A percentile compares a stretch with the other conserved stretches of the same genome.
Conservation (phyloP, 148 eudicot species). For the Linanthus parryae region DNA sequence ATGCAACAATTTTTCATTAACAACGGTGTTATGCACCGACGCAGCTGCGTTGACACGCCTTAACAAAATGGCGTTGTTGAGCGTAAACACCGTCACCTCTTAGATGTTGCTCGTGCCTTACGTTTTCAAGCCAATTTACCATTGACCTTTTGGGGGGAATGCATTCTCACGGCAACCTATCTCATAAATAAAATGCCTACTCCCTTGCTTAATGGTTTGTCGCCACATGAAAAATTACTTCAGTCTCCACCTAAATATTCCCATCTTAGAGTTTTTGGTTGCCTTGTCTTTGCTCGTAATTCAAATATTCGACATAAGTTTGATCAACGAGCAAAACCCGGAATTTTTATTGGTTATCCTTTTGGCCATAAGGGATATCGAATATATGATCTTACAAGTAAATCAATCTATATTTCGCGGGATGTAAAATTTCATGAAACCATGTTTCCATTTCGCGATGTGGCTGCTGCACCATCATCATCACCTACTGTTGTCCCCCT, state of each 20-base stretch:
- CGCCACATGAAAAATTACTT: not conserved
- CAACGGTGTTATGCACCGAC: not conserved
- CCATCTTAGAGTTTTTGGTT: not conserved
- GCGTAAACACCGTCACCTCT: not conserved
- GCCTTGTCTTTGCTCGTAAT: not conserved
- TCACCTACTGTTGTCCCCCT: not conserved
- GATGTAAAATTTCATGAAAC: not conserved
- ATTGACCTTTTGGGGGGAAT: not conserved
- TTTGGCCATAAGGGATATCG: not conserved
- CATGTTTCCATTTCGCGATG: not conserved
- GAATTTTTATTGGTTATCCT: constrained; percentile 3
- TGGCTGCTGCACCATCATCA: not conserved
- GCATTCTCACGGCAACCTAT: not conserved
- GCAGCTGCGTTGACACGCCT: not conserved
- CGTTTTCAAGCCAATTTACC: constrained; percentile 3
- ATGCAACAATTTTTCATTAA: not conserved
- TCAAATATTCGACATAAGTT: too few species aligned
- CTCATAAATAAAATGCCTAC: constrained; percentile 2
- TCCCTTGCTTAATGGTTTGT: not conserved
- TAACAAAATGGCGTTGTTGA: constrained; percentile 5
- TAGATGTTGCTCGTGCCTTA: not conserved
- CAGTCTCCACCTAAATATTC: not conserved
- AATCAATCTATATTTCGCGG: not conserved
- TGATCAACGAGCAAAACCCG: not conserved
- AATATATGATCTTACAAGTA: not conserved